Evolutionary conservation across 1,139 yeast genomes (phyloP), one percentile per base, ranked within the genome.

Genomic region (Candida tetrigidarum): DNA sequence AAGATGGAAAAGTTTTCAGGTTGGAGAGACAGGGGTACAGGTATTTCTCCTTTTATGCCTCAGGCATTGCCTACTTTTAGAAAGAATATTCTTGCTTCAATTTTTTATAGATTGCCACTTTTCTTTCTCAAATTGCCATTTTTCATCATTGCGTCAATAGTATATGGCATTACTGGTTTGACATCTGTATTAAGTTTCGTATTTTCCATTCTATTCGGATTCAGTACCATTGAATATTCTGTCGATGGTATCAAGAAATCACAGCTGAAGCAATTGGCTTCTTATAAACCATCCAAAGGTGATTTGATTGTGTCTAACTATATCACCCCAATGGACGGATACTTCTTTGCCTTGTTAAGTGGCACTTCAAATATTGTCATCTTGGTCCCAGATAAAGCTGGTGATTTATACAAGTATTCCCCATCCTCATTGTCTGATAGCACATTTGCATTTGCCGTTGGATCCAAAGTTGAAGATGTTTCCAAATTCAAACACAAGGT

Each of bases 1-100:
- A 41, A n/a, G 15, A 85, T 86, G 95, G 95, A 86, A 62, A 85
- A 85, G 64, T 86, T 79, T 63, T 81, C 89, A 30, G 74, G 75
- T 49, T 86, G 84, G 81, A 77, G 92, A 61, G 95, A 86, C 57
- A 84, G 81, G 54, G 89, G 89, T 2, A 86, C 93, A 2, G 95
- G 95, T n/a, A 84, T 86, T 14, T 80, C 90, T 1, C 95, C 95
- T 3, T 86, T 86, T 51, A 71, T 83, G 67, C 90, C 91, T 0
- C 60, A 54, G 4, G 63, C 54, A 39, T 57, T 52, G 43, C 63
- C 63, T 15, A 39, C 38, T 6, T 44, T 39, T n/a, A 42, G 37
- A 10, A 41, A 49, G 35, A 49, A 42, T 20, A 20, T 35, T 15
- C 7, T 20, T 6, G 22, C 45, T n/a, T 32, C 43, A 20, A 14